Base-by-base conservation (phyloP, 106 monocot genomes). In the Narthecium ossifragum region DNA sequence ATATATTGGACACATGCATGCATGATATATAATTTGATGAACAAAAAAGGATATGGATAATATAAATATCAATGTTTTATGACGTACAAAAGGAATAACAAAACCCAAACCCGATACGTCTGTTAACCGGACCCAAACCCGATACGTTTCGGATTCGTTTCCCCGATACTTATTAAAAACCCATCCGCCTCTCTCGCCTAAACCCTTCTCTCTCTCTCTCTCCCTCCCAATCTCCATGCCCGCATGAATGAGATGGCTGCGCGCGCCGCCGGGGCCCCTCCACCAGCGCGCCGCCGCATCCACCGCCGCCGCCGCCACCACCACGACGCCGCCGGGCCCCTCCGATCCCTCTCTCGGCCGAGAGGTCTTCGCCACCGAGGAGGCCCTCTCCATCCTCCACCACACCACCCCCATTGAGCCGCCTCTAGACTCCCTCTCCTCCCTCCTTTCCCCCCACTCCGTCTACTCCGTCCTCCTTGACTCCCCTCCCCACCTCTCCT, bases 381-480 rank as follows among this genome's bases (percentile, higher is more conserved):
- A 74, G 5, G 61, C 91, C 72, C 75, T 74, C 72, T 26, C 72
- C 75, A 58, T 90, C 63, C 78, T 91, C 79, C 52, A 71, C 46
- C 59, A 81, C 26, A 53, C 53, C 34, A 68, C 71, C 39, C 14
- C 69, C 48, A 30, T 32, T 56, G 49, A 46, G 22, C 24, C 53
- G 55, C 25, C 31, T 54, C 61, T 92, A 59, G 63, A 68, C 23
- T 58, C 70, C 28, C 65, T 65, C 56, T 77, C 88, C 62, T 48
- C 80, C 36, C 22, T 31, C 37, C 80, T 90, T 45, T 38, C 73
- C 64, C 78, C 87, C 27, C 22, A 32, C 39, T 57, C 82, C 49
- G 63, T 81, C 61, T 65, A 82, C 23, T 57, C 67, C 67, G 28
- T 73, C 25, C 57, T 82, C 64, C 29, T 77, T 24, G 27, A 71